Evolutionary conservation across 1,284 basidiomycete genomes (phyloP), one percentile per base, ranked within the genome.

Genomic region (Trametes polyzona): DNA sequence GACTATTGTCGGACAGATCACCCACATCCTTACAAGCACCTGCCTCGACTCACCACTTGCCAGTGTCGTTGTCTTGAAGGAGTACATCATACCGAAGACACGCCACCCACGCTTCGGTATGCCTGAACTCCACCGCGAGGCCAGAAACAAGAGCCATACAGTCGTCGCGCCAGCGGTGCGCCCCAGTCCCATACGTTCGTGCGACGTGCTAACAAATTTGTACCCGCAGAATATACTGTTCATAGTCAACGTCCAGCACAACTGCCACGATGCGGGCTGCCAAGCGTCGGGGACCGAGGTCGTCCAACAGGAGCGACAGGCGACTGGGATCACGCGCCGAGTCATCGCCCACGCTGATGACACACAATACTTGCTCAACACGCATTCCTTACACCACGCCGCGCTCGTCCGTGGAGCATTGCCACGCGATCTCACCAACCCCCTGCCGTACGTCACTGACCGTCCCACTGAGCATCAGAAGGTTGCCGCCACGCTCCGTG

Each of bases 341-440:
- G 17, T 14, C 14, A 35, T 35, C 10, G 33, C 12, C 12, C 33
- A 35, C 10, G 17, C 12, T 4, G 10, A 35, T 11, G 33, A 35
- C 33, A 12, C 33, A 12, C 4, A 5, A 3, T 66, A 44, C 44
- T 26, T 68, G 5, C 12, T 68, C 17, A 68, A 68, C 41, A 61
- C 62, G 37, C 58, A 63, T 35, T 59, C 61, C 4, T 37, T 66
- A 1, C 65, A 68, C 44, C 66, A 68, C 41, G 66, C 65, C 4
- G 26, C 47, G 5, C 42, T 50, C 1, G 17, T 67, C 16, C 62
- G 57, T 0, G 26, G 48, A n/a, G 41, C 35, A 5, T 47, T 63
- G 4, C 61, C 61, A 29, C 57, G 52, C 5, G 11, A 39, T 24
- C 39, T 60, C 12, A 49, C 40, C 3, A 42, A 44, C 27, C 61